Conservation (phyloP, 2,329 filamentous ascomycete species). For the Tolypocladium capitatum region DNA sequence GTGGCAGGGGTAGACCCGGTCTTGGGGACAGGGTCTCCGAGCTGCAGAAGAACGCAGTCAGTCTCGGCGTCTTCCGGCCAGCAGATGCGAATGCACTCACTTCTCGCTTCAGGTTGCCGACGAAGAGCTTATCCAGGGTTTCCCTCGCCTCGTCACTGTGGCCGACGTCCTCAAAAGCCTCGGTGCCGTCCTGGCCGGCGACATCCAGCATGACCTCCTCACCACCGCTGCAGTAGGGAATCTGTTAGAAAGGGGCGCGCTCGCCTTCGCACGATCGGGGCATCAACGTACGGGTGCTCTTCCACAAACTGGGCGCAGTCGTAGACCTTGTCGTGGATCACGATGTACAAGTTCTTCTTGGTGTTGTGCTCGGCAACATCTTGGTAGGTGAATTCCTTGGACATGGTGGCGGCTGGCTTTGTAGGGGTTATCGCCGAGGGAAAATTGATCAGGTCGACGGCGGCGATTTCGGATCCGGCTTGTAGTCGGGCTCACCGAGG, state of each 20-base stretch:
- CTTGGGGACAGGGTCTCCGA: slow-evolving; percentile 68
- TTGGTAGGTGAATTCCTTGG: slow-evolving; percentile 54
- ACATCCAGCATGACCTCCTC: slow-evolving; percentile 97
- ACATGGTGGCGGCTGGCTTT: slow-evolving; percentile 15
- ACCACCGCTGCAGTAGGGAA: slow-evolving; percentile 55
- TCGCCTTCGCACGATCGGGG: slow-evolving; percentile 3
- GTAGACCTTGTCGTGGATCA: slow-evolving; percentile 97
- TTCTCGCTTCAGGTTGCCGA: slow-evolving; percentile 68
- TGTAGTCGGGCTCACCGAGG: no score
- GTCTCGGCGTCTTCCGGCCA: slow-evolving; percentile 3
- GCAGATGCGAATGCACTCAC: slow-evolving; percentile 34
- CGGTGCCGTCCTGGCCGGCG: slow-evolving; percentile 87
- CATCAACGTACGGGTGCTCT: slow-evolving; percentile 69
- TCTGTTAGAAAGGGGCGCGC: slow-evolving; percentile 1
- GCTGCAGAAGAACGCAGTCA: slow-evolving; percentile 30
- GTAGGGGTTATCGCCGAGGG: background rate
- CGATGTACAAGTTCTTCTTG: slow-evolving; percentile 88
- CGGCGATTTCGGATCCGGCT: background rate
- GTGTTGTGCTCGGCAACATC: slow-evolving; percentile 76
- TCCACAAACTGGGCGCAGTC: slow-evolving; percentile 79
- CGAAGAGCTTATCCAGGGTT: slow-evolving; percentile 64
- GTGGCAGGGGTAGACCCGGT: slow-evolving; percentile 34
- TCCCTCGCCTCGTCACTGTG: slow-evolving; percentile 98
- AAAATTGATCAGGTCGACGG: background rate
- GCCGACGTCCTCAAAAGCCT: slow-evolving; percentile 98